Evolutionary conservation across 305 asterid species (phyloP).

Genomic region (Salvia sclarea): DNA sequence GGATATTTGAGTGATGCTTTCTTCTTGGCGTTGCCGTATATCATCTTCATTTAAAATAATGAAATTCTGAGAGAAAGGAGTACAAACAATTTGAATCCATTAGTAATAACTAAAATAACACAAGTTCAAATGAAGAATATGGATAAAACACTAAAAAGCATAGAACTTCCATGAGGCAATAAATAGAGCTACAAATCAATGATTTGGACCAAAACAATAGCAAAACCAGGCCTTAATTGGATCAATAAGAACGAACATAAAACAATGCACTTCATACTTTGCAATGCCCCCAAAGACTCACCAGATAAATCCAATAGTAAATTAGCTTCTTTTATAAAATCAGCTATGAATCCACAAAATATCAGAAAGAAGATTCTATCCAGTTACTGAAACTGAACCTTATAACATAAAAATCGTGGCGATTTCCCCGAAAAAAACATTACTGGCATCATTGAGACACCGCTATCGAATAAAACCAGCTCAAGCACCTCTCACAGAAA

Average conservation of each 20-base stretch:
- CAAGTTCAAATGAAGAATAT: background rate
- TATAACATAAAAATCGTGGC: background rate
- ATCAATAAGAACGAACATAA: background rate
- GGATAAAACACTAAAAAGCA: background rate
- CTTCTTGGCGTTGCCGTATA: slow-evolving; percentile 79
- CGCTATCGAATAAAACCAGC: slow-evolving; percentile 3
- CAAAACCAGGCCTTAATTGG: no score
- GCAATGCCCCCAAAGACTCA: slow-evolving; percentile 13
- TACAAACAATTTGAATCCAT: slow-evolving; percentile 11
- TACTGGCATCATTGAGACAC: slow-evolving; percentile 10
- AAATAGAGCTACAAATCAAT: no score
- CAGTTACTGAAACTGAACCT: slow-evolving; percentile 8
- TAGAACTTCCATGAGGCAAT: slow-evolving; percentile 14
- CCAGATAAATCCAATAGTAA: slow-evolving; percentile 12
- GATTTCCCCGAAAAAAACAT: background rate
- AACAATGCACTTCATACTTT: background rate
- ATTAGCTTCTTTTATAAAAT: background rate
- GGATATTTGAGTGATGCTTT: slow-evolving; percentile 67
- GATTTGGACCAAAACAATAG: no score
- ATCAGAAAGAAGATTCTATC: background rate
- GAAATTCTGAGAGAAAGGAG: slow-evolving; percentile 54
- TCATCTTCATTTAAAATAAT: slow-evolving; percentile 77
- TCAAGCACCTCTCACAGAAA: background rate
- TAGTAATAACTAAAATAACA: slow-evolving; percentile 25
- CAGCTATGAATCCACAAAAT: background rate